These are phyloP conservation scores for Boletus holoroseus DNA, from an alignment of 1,284 basidiomycete species.

Conservation along the genomic window DNA sequence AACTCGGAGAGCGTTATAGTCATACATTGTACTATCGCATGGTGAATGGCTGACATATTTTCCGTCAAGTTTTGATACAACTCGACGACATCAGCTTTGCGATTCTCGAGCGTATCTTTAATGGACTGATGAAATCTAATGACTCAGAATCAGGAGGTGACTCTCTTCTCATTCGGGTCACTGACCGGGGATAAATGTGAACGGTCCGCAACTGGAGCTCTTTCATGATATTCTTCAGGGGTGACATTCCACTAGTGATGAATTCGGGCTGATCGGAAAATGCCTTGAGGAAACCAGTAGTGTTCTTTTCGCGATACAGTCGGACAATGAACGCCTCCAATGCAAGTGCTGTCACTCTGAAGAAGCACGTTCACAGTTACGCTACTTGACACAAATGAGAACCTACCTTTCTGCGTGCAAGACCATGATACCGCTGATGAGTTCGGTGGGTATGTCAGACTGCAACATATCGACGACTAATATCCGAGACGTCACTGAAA, in stretches of 20 bases:
- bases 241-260: slow-evolving; percentile 88
- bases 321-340: slow-evolving; percentile 89
- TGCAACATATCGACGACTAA: slow-evolving; percentile 94
- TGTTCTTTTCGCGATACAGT: slow-evolving; percentile 82
- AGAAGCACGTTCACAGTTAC: not conserved
- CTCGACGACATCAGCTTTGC: slow-evolving; percentile 89
- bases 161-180: not conserved
- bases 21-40: slow-evolving; percentile 93
- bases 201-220: slow-evolving; percentile 86
- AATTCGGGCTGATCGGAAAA: slow-evolving; percentile 96
- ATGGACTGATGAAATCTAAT: slow-evolving; percentile 84
- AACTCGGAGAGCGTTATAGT: slow-evolving; percentile 86
- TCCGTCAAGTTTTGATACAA: slow-evolving; percentile 84
- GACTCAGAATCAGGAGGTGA: not conserved
- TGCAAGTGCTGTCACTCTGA: slow-evolving; percentile 77
- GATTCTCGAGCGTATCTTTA: slow-evolving; percentile 72
- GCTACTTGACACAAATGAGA: not conserved
- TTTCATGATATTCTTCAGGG: slow-evolving; percentile 88
- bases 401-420: slow-evolving; percentile 85
- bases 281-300: slow-evolving; percentile 89
- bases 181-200: slow-evolving; percentile 86
- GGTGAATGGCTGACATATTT: slow-evolving; percentile 87
- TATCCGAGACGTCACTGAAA: slow-evolving; percentile 92
- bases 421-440: slow-evolving; percentile 92
- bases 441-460: slow-evolving; percentile 74